Base-by-base conservation (phyloP, 2,329 filamentous ascomycete genomes). In the Beauveria pseudobassiana region DNA sequence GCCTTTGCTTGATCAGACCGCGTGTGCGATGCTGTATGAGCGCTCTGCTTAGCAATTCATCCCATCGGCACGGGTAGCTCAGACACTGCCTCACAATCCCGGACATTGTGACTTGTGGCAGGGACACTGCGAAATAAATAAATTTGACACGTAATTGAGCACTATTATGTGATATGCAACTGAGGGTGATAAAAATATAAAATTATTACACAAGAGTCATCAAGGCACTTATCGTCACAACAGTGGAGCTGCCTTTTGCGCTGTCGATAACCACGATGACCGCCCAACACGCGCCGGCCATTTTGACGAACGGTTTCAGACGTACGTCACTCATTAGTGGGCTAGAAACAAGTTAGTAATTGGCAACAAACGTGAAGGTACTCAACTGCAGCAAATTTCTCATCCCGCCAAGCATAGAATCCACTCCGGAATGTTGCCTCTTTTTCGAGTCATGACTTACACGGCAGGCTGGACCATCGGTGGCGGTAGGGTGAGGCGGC, bases 401-500 rank as follows among this genome's bases (percentile, higher is more conserved):
- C 34, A 38, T 38, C 34, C 12, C 12, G 34, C 14, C 5, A 14
- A 34, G 30, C 4, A 34, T 34, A 12, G 3, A 4, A 34, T 12
- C 10, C 30, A 38, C 34, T 38, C 5, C 5, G 2, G 4, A 38
- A 38, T 5, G 34, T 14, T 14, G 12, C 12, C 34, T 38, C 12
- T 12, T 38, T 38, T 38, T 38, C 34, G 14, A 38, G 34, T 38
- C 14, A 54, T 16, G 34, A 50, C 48, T 51, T 59, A 51, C 56
- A 53, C 8, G 58, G 42, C 58, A 60, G 40, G 49, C 49, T 12
- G 55, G 55, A 9, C 49, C 58, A 24, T 51, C 49, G 20, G 48
- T 60, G 2, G 60, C 52, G 6, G 64, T 63, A 12, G 56, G 60
- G 16, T 45, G 61, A 6, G 61, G 40, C n/a, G 56, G 46, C 38